phyloP scores from a whole-genome alignment of 176 grass and related monocot genomes.

The Triticum timopheevii region DNA sequence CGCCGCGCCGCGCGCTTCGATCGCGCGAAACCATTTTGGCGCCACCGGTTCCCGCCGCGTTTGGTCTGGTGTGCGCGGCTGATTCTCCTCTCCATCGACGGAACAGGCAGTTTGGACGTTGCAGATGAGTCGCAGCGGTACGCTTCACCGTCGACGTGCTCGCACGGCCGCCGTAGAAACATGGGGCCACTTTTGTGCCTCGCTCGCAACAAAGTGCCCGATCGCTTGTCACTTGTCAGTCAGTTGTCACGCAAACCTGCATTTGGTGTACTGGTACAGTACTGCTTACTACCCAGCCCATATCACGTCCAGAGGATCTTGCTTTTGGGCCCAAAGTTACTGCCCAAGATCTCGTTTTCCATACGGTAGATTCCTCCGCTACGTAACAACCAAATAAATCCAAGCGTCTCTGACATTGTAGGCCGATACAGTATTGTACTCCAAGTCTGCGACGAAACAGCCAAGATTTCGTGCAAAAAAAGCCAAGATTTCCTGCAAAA shows the following conservation, averaged over 20 bases:
- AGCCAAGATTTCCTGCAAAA: not conserved
- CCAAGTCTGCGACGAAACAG: not conserved
- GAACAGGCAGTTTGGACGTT: not conserved
- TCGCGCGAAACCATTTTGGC: not conserved
- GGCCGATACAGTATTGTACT: not conserved
- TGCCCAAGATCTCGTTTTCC: not conserved
- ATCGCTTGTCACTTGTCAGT: not conserved
- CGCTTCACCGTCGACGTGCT: not conserved
- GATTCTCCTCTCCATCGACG: not conserved
- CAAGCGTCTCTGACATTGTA: not conserved
- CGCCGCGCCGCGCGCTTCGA: no score
- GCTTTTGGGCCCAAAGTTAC: not conserved
- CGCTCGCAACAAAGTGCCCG: not conserved
- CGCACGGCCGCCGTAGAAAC: not conserved
- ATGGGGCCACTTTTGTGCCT: not conserved
- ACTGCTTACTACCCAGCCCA: not conserved
- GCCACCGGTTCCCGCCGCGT: not conserved
- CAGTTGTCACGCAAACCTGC: not conserved
- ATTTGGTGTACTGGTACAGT: no score
- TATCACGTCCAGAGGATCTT: not conserved
- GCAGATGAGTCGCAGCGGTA: not conserved
- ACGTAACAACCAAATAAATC: not conserved
- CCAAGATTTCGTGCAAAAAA: not conserved
- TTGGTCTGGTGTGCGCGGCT: not conserved
- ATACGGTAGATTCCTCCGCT: constrained; percentile 3